Evolutionary conservation across 345 rosid genomes (phyloP), one percentile per base, ranked within the genome.

Genomic region (Trapa incisa): DNA sequence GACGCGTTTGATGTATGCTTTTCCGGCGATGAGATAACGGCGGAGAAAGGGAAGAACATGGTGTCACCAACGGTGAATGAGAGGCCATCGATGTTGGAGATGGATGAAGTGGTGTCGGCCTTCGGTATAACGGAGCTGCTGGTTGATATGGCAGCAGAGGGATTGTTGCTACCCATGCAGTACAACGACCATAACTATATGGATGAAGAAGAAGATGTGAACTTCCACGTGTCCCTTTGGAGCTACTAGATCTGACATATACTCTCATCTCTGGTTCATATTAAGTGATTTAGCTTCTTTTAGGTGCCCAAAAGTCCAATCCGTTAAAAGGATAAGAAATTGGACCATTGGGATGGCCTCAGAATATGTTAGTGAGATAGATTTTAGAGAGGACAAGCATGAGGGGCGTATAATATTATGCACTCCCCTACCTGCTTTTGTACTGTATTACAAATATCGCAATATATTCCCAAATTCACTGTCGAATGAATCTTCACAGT

Each of bases 91-190:
- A 10, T 64, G 47, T 39, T 16, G 3, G 65, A 77, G 41, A 72
- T 86, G 85, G 91, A 86, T 15, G 84, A 92, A 14, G 96, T 89
- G 64, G 81, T 66, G 4, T 7, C 32, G 6, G 72, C 67, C 43
- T 89, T 87, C 11, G 87, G 88, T 41, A 83, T 88, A 84, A 91
- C 90, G 2, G 78, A 75, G 32, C 70, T 87, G 71, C 33, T 84
- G 33, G 79, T 80, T 38, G 77, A 78, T 60, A 92, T 89, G 96
- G 98, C 93, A 1, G 87, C 83, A 61, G 96, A 80, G 48, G 83
- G 89, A 96, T 72, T 89, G 50, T 61, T 92, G 83, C 82, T 96
- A 1, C 96, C 96, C 16, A 96, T 91, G 45, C 82, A 74, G 38
- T 54, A 77, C 42, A 69, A 47, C n/a, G 77, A 48, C 15, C 72